Base-by-base conservation (phyloP, 2,329 filamentous ascomycete genomes). In the Fusarium tupiense region DNA sequence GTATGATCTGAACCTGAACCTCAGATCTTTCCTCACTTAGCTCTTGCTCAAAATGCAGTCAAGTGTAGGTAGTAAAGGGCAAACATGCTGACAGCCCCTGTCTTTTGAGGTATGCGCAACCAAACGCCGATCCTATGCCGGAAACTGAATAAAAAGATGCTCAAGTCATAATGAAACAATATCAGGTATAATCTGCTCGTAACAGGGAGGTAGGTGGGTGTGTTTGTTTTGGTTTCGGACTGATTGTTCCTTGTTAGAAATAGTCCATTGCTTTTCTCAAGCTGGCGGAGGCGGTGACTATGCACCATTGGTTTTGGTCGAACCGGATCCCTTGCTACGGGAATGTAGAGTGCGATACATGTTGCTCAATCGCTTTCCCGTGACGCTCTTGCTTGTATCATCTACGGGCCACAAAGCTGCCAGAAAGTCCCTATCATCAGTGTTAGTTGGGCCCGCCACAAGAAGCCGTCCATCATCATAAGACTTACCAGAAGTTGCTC, bases 401-500 rank as follows among this genome's bases (percentile, higher is more conserved):
- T 86, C 85, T 24, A 86, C 85, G 10, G 85, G 85, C 85, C 85
- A 86, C 31, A 86, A 78, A 20, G 81, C 83, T 59, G 84, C 84
- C 68, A 86, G 71, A 68, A 86, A 86, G 53, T 86, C 83, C 85
- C 84, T 86, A 16, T 11, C 24, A 37, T 26, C 17, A 12, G 41
- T 56, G 71, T 82, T 71, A 82, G 77, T 62, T 44, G 14, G 9
- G 24, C 14, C n/a, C 12, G 19, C 16, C 35, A 29, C 19, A 29
- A 29, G 20, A 56, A n/a, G 16, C 20, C 40, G 14, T 29, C 37
- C 24, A n/a, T 29, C 52, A n/a, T 33, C 11, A 14, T 19, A 35
- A 62, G 78, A 29, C 86, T 81, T 81, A 88, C 87, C 87, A 89
- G 64, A 88, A 84, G 58, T 86, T 85, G 56, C 85, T 84, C 74